These are phyloP conservation scores for Pythium apleroticum DNA, from an alignment of 352 stramenopile genomes.

Conservation along the genomic window DNA sequence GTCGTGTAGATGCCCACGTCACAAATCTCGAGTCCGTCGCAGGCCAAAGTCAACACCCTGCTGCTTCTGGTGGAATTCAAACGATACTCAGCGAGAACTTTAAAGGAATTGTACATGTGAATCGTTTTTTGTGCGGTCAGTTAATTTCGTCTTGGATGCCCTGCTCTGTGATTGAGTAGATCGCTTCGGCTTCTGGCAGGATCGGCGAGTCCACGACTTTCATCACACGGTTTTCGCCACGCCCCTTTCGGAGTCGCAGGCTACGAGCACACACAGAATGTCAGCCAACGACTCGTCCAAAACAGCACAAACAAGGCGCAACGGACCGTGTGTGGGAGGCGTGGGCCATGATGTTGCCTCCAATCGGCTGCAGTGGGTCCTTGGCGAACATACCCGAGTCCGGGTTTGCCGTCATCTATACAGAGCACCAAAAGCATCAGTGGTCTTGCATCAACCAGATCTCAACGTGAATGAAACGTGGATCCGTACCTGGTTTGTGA, in stretches of 20 bases:
- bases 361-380: slow-evolving; percentile 89
- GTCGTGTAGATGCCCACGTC: slow-evolving; percentile 20
- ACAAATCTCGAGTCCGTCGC: neutral
- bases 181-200: slow-evolving; percentile 96
- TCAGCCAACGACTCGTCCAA: neutral
- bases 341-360: slow-evolving; percentile 90
- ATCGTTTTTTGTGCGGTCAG: slow-evolving; percentile 35
- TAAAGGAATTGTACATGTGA: slow-evolving; percentile 4
- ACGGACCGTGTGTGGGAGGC: slow-evolving; percentile 74
- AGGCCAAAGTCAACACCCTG: neutral
- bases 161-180: slow-evolving; percentile 97
- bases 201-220: slow-evolving; percentile 97
- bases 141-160: slow-evolving; percentile 93
- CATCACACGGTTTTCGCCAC: slow-evolving; percentile 98
- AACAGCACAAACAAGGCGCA: too few relatives aligned
- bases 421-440: neutral
- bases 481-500: slow-evolving; percentile 77
- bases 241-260: slow-evolving; percentile 95
- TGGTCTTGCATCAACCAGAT: neutral
- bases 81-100: neutral
- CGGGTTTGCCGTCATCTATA: slow-evolving; percentile 86
- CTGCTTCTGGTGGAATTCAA: neutral
- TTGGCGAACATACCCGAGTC: slow-evolving; percentile 91
- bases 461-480: neutral
- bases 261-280: slow-evolving; percentile 22